Percentiles rank a stretch among this genome's conserved stretches.
Conservation (phyloP, 345 rosid species). For the Trapa incisa region DNA sequence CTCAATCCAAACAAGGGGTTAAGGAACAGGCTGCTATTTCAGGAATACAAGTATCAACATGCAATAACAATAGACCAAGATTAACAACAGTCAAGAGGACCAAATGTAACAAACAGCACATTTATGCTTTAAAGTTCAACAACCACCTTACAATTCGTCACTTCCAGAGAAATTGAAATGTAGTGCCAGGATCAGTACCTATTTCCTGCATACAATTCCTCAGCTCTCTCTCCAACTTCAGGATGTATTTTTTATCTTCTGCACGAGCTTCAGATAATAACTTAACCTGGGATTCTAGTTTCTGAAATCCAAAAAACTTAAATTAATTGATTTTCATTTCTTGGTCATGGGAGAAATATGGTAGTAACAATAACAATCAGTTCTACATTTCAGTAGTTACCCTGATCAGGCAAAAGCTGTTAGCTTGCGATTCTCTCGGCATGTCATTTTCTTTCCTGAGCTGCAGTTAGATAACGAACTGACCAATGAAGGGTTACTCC, state of each 20-base stretch:
- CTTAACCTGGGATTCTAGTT: slow-evolving; percentile 42
- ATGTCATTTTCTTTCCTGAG: slow-evolving; percentile 59
- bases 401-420: slow-evolving; percentile 59
- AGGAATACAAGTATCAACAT: background rate
- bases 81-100: no score
- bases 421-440: slow-evolving; percentile 58
- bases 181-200: slow-evolving; percentile 27
- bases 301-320: slow-evolving; percentile 25
- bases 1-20: no score
- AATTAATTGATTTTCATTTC: slow-evolving; percentile 5
- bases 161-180: background rate
- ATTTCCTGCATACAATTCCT: slow-evolving; percentile 72
- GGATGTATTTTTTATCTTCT: slow-evolving; percentile 45
- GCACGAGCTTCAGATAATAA: slow-evolving; percentile 46
- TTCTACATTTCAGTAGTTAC: slow-evolving; percentile 15
- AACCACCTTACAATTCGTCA: background rate
- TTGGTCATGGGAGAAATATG: background rate
- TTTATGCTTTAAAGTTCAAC: background rate
- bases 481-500: background rate
- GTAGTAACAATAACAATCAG: background rate
- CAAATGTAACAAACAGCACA: background rate
- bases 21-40: background rate
- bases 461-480: slow-evolving; percentile 25
- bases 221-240: slow-evolving; percentile 56
- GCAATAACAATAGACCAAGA: background rate